Conservation (phyloP, 2,329 filamentous ascomycete genomes). For the Colletotrichum tofieldiae region DNA sequence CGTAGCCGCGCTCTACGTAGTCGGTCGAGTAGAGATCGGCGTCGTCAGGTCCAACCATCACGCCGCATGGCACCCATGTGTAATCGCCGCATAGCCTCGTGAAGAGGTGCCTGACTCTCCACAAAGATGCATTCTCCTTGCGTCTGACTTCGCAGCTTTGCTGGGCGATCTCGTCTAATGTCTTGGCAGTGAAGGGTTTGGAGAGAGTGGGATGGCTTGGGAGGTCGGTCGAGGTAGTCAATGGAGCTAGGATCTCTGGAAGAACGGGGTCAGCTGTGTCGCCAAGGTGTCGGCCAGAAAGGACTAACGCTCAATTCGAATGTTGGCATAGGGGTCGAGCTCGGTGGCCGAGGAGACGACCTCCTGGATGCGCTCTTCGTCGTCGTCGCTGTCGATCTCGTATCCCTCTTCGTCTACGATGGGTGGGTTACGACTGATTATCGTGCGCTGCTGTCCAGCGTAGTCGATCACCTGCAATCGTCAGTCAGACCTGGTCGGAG, state of each 20-base stretch:
- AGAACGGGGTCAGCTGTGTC: constrained; percentile 48
- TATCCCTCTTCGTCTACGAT: constrained; percentile 85
- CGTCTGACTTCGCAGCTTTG: constrained; percentile 81
- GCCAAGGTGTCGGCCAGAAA: constrained; percentile 10
- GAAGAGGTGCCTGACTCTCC: constrained; percentile 81
- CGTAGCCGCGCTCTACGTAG: constrained; percentile 57
- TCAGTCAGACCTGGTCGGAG: constrained; percentile 19
- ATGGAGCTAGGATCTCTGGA: constrained; percentile 80
- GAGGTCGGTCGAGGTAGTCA: constrained; percentile 82
- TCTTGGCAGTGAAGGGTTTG: constrained; percentile 81
- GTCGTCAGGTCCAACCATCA: constrained; percentile 71
- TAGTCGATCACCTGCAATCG: constrained; percentile 76
- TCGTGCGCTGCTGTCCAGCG: constrained; percentile 79
- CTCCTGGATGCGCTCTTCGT: constrained; percentile 74
- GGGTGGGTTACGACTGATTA: constrained; percentile 81
- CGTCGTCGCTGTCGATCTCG: constrained; percentile 81
- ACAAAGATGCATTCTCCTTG: constrained; percentile 81
- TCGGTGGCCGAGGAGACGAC: constrained; percentile 76
- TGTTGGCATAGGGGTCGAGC: constrained; percentile 81
- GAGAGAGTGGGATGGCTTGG: constrained; percentile 82
- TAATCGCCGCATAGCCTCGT: constrained; percentile 83
- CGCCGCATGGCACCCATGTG: constrained; percentile 75
- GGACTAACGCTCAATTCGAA: constrained; percentile 78
- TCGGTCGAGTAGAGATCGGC: constrained; percentile 68
- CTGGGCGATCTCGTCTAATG: constrained; percentile 78